Evolutionary conservation across 164 flowering plant species (phyloP).

Genomic region (Macadamia integrifolia): DNA sequence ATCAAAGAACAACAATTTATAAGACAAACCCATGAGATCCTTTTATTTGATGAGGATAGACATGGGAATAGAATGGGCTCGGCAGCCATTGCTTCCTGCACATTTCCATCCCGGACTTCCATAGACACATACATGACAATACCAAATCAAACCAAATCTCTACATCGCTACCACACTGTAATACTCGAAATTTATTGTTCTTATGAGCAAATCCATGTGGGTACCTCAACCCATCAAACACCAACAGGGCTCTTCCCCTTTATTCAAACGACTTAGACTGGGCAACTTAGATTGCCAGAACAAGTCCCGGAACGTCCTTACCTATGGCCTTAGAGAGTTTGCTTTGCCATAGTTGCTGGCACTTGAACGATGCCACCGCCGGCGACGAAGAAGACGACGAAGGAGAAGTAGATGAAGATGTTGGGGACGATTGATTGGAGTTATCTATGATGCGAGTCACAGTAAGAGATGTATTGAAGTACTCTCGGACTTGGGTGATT

Average conservation of each 20-base stretch:
- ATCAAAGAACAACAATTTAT: too few relatives aligned
- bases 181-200: neutral
- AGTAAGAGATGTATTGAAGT: slow-evolving; percentile 74
- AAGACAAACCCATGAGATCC: too few relatives aligned
- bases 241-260: too few relatives aligned
- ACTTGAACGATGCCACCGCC: slow-evolving; percentile 16
- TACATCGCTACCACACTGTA: neutral
- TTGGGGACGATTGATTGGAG: slow-evolving; percentile 3
- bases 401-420: slow-evolving; percentile 2
- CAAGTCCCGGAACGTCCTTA: slow-evolving; percentile 75
- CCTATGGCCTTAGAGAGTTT: slow-evolving; percentile 50
- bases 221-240: too few relatives aligned
- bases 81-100: too few relatives aligned
- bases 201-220: too few relatives aligned
- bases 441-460: slow-evolving; percentile 43
- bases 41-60: too few relatives aligned
- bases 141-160: neutral
- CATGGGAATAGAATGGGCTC: too few relatives aligned
- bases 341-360: slow-evolving; percentile 71
- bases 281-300: slow-evolving; percentile 44
- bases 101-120: neutral
- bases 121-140: neutral
- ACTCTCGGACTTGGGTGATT: slow-evolving; percentile 74
- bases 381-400: slow-evolving; percentile 7
- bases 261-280: too few relatives aligned